Evolutionary conservation across 108 stramenopile genomes (phyloP).

Genomic region (Bacterosira constricta): DNA sequence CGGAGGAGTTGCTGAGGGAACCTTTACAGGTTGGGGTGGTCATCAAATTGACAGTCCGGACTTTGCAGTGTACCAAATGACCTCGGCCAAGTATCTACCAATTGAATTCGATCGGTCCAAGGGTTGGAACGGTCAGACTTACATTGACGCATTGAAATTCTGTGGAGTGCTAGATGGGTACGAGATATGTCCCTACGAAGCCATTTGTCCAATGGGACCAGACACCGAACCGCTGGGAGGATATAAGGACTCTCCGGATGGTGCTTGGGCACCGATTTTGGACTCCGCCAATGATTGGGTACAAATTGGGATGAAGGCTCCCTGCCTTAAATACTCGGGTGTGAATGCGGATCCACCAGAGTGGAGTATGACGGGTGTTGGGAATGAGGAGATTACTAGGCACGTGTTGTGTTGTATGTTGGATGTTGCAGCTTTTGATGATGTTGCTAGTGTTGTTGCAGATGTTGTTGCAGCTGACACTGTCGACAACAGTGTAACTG

Average conservation of each 20-base stretch:
- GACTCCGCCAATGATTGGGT: background rate
- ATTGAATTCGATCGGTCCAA: background rate
- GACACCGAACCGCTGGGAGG: background rate
- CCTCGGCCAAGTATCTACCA: background rate
- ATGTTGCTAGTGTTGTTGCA: too few species aligned
- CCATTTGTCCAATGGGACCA: background rate
- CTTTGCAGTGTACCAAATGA: background rate
- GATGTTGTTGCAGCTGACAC: too few species aligned
- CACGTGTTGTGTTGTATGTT: background rate
- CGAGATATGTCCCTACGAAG: background rate
- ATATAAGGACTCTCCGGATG: background rate
- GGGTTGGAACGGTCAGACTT: background rate
- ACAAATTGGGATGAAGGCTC: background rate
- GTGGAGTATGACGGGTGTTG: background rate
- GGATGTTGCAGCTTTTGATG: too few species aligned
- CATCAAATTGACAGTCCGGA: background rate
- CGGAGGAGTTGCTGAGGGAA: background rate
- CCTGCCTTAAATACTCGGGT: background rate
- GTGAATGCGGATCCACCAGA: background rate
- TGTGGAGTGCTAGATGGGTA: background rate
- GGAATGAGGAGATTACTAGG: background rate
- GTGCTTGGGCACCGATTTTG: background rate
- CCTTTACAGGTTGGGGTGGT: background rate
- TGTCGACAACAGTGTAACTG: too few species aligned
- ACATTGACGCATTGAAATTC: background rate